These are phyloP conservation scores for Dendryphion nanum DNA, from an alignment of 2,329 filamentous ascomycete species.

Conservation along the genomic window DNA sequence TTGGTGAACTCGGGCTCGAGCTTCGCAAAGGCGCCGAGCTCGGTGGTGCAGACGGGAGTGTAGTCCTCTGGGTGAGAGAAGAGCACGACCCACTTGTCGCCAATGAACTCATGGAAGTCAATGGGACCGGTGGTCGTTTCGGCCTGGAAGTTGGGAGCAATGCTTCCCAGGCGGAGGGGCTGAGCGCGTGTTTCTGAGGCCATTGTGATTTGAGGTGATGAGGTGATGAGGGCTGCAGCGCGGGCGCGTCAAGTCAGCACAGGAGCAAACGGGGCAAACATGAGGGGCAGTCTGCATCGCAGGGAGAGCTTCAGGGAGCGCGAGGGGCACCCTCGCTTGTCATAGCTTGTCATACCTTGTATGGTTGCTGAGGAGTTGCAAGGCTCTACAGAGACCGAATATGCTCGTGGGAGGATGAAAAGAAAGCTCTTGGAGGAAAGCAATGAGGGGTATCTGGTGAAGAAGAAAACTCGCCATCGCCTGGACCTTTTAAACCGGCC, in stretches of 20 bases:
- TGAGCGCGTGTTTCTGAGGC: constrained; percentile 4
- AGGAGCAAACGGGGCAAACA: constrained; percentile 26
- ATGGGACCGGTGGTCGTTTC: constrained; percentile 65
- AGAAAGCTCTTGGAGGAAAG: neutral
- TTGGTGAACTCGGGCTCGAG: constrained; percentile 64
- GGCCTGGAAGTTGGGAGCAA: constrained; percentile 68
- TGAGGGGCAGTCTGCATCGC: constrained; percentile 24
- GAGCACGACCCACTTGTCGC: constrained; percentile 67
- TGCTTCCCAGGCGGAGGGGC: constrained; percentile 60
- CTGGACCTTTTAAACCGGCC: too few species aligned
- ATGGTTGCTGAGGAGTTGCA: neutral
- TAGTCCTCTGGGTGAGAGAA: constrained; percentile 69
- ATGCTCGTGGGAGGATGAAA: neutral
- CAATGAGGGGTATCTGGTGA: neutral
- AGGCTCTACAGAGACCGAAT: neutral
- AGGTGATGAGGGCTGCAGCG: too few species aligned
- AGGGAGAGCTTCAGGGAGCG: too few species aligned
- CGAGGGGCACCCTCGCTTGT: too few species aligned
- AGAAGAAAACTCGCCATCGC: too few species aligned
- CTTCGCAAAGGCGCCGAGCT: constrained; percentile 63
- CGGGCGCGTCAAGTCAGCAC: too few species aligned
- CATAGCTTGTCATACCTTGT: too few species aligned
- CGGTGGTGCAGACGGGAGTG: constrained; percentile 62
- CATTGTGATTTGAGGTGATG: constrained; percentile 1
- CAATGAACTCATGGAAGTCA: constrained; percentile 71